Evolutionary conservation across 169 alveolate genomes (phyloP).

Genomic region (Plasmodium malariae): DNA sequence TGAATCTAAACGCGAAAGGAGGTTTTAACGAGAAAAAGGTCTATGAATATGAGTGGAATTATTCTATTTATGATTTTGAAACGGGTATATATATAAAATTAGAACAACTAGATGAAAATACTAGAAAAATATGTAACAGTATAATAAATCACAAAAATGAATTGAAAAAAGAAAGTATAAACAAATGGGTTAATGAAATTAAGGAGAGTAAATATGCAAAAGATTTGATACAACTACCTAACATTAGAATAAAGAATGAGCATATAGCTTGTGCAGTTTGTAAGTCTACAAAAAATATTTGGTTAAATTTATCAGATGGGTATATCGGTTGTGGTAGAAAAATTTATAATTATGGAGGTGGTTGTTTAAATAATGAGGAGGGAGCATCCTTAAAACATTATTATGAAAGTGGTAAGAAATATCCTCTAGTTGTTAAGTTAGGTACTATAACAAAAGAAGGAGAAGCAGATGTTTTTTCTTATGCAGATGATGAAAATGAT

Average conservation of each 20-base stretch:
- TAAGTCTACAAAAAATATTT: slow-evolving; percentile 44
- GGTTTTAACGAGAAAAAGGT: slow-evolving; percentile 46
- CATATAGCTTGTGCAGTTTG: slow-evolving; percentile 69
- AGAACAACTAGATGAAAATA: slow-evolving; percentile 37
- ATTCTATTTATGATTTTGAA: slow-evolving; percentile 39
- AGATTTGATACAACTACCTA: slow-evolving; percentile 42
- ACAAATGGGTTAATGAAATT: slow-evolving; percentile 64
- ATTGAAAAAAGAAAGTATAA: slow-evolving; percentile 34
- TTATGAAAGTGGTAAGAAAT: slow-evolving; percentile 85
- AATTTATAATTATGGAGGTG: slow-evolving; percentile 90
- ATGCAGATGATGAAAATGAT: slow-evolving; percentile 91
- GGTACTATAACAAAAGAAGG: slow-evolving; percentile 94
- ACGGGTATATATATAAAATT: slow-evolving; percentile 9
- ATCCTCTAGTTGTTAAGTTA: slow-evolving; percentile 93
- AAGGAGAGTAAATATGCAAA: slow-evolving; percentile 69
- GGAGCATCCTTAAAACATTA: slow-evolving; percentile 94
- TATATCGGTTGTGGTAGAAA: slow-evolving; percentile 93
- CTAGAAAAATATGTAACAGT: slow-evolving; percentile 20
- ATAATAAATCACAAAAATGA: slow-evolving; percentile 58
- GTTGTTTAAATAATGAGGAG: slow-evolving; percentile 91
- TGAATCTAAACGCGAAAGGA: slow-evolving; percentile 50
- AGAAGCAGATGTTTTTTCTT: slow-evolving; percentile 93
- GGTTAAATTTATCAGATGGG: slow-evolving; percentile 79
- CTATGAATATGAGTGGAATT: slow-evolving; percentile 29
- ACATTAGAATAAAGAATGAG: slow-evolving; percentile 51